A percentile compares a stretch with the other conserved stretches of the same genome.
phyloP scores from a whole-genome alignment of 495 filamentous ascomycete species.

The Astrocystis sublimbata region DNA sequence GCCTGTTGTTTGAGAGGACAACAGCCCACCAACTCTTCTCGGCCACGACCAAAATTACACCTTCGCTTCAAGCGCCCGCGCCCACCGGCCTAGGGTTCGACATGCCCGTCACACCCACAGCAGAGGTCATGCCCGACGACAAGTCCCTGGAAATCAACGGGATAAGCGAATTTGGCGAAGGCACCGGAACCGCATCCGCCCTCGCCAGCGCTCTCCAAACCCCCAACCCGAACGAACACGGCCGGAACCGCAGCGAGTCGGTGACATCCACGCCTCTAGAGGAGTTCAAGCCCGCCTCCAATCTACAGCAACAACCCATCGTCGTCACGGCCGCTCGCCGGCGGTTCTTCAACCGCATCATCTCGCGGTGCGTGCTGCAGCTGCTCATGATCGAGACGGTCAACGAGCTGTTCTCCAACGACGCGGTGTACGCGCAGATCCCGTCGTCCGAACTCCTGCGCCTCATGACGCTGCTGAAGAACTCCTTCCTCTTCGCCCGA shows the following conservation, averaged over 20 bases:
- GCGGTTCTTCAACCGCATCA: slow-evolving; percentile 99
- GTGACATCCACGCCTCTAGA: slow-evolving; percentile 61
- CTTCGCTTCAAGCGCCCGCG: slow-evolving; percentile 43
- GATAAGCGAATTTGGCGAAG: slow-evolving; percentile 36
- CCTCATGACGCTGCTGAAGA: slow-evolving; percentile 90
- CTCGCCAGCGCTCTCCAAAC: slow-evolving; percentile 15
- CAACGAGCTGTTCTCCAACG: slow-evolving; percentile 96
- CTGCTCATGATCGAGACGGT: slow-evolving; percentile 99
- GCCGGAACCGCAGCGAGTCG: slow-evolving; percentile 34
- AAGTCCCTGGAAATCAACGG: slow-evolving; percentile 67
- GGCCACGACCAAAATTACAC: slow-evolving; percentile 62
- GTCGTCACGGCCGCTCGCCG: slow-evolving; percentile 89
- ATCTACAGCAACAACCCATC: slow-evolving; percentile 79
- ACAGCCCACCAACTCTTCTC: slow-evolving; percentile 94
- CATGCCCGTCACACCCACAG: slow-evolving; percentile 41
- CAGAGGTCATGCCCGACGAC: slow-evolving; percentile 47
- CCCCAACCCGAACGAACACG: slow-evolving; percentile 37
- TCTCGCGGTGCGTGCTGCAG: slow-evolving; percentile 97
- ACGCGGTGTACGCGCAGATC: slow-evolving; percentile 90
- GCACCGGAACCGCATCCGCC: slow-evolving; percentile 28
- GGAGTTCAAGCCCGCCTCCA: slow-evolving; percentile 78
- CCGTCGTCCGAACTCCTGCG: slow-evolving; percentile 84
- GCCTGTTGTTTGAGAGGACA: slow-evolving; percentile 90
- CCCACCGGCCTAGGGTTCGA: slow-evolving; percentile 48
- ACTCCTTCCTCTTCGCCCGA: slow-evolving; percentile 92